Base-by-base conservation (phyloP, 495 filamentous ascomycete genomes). In the Penicillium paxilli region DNA sequence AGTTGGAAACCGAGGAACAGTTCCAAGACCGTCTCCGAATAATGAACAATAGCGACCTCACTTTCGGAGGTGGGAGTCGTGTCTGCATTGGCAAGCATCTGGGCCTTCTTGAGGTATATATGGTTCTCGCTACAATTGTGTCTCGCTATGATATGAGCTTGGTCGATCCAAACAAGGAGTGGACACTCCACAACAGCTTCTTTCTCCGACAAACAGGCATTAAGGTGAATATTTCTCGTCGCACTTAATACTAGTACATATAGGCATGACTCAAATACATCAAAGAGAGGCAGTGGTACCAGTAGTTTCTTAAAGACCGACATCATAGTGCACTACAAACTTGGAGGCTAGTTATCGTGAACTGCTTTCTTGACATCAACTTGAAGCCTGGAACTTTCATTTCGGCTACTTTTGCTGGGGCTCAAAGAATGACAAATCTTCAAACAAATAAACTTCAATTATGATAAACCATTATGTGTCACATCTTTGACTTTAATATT, bases 11-110 rank as follows among this genome's bases (percentile, higher is more conserved):
- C 60, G 25, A 73, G 59, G 64, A 71, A 51, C 44, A 77, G 73
- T 82, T 76, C 75, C 68, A 68, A 69, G 47, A 76, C 73, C 59
- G 82, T 72, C 58, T 64, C 16, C 54, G 52, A 14, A 41, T 49
- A 7, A 71, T 71, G 67, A 59, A 74, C 9, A 54, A 52, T 22
- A 58, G 53, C 2, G 72, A 72, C 40, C 44, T 81, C 2, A 49
- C 79, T 61, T 84, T 84, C 40, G 80, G 80, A 3, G 79, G 72
- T 12, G 81, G 81, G 3, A 73, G 70, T 20, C 79, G 81, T 47
- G 52, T 79, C 1, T 84, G 81, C 57, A 82, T 83, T 47, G 81
- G 81, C 6, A 72, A 78, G 28, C 81, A 83, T 58, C 60, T 84
- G 6, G 79, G 73, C 5, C 64, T 79, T n/a, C 61, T 84, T 20